Evolutionary conservation across 768 basidiomycete species (phyloP), one percentile per base, ranked within the genome.

Genomic region (Lyophyllum shimeji): DNA sequence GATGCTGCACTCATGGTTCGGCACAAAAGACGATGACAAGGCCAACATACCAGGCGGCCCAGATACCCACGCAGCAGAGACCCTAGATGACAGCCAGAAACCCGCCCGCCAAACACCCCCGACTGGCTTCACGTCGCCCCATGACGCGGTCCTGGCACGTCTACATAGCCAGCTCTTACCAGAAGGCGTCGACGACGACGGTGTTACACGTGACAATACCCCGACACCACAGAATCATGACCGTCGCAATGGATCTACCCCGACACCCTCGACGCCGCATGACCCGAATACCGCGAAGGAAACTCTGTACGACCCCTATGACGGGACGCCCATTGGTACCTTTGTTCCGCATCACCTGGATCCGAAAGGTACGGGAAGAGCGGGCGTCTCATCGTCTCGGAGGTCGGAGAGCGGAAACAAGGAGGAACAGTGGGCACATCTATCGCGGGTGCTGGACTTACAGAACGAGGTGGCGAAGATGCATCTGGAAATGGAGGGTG

Each of bases 401-500:
- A 59, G 50, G 21, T 62, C 59, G 37, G 63, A 63, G 12, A 59
- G 54, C 51, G 52, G 43, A 17, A 71, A 70, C 46, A 78, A 79
- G 59, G 81, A 80, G 49, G 82, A 79, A 51, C 67, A 88, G 47
- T 92, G 90, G 90, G 64, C 78, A 0, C 84, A 86, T 58, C 78
- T 92, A 15, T 82, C 82, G 18, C 78, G 77, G 43, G 85, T 92
- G n/a, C 67, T 89, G 58, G 85, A 85, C 34, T 69, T 92, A 27
- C 89, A 92, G 67, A 82, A 80, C 52, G 82, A 89, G 59, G 82
- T 92, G 31, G 84, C 89, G 5, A 75, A 73, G 59, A 82, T 89
- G 80, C 90, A 91, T 65, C 70, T 85, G 9, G 82, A 86, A 23
- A 88, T 92, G 87, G 90, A 92, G 67, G 80, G 80, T 39, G 77